Base-by-base conservation (phyloP, 1,284 basidiomycete genomes). In the Singerocomus inundabilis region DNA sequence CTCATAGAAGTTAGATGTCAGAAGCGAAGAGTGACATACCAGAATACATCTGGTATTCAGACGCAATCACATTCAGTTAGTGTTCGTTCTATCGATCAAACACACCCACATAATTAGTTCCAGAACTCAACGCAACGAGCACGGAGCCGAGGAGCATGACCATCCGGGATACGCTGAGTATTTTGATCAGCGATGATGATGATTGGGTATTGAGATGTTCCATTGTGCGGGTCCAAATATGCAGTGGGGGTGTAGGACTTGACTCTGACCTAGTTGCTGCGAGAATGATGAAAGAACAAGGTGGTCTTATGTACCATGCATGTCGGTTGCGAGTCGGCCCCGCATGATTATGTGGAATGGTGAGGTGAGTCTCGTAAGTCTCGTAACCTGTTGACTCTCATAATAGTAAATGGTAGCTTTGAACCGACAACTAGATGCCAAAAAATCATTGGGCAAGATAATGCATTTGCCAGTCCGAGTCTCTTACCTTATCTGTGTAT, bases 41-140 rank as follows among this genome's bases (percentile, higher is more conserved):
- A 43, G 64, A 66, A 37, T 68, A 66, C 49, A 67, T 55, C 67
- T 66, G n/a, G n/a, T n/a, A n/a, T 25, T 39, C 8, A 18, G n/a
- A 45, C 5, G 8, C 18, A 18, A 40, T 26, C 10, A 7, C 6
- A 5, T 21, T 15, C 11, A 1, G 11, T 66, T 31, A 62, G 34
- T 10, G 9, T 24, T 21, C 31, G 33, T 24, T 43, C 18, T 7
- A 25, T 11, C 9, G 8, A 9, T 40, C 16, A 28, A 78, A 18
- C 10, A 5, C n/a, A 62, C 72, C 45, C 65, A 88, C 85, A 75
- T 88, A 88, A 59, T 86, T 86, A 8, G 85, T 86, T 26, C 85
- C 86, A 25, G 85, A 83, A 52, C 78, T 70, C 40, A 86, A 60
- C 0, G 82, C 73, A 2, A 84, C 82, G 18, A 84, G 56, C 39